A percentile compares a stretch with the other conserved stretches of the same genome.
phyloP scores from a whole-genome alignment of 768 basidiomycete species.

The Suillus cothurnatus region DNA sequence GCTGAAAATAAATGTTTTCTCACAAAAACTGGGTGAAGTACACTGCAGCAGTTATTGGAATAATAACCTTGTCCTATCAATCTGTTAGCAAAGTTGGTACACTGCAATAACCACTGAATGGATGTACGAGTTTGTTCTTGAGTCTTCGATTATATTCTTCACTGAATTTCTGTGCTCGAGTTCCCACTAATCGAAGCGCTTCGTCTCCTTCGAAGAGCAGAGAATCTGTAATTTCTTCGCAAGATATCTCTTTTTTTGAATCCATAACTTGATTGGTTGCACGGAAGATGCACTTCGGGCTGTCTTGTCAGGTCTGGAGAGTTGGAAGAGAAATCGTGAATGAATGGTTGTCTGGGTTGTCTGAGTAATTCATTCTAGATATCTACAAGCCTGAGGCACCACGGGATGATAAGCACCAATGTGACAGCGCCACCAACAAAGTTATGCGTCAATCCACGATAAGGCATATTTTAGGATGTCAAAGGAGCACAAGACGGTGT shows the following conservation, averaged over 20 bases:
- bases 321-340: not conserved
- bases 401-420: constrained; percentile 1
- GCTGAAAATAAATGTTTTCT: not conserved
- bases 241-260: not conserved
- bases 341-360: not conserved
- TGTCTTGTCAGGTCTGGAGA: not conserved
- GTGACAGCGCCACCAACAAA: not conserved
- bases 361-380: not conserved
- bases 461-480: constrained; percentile 8
- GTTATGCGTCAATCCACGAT: not conserved
- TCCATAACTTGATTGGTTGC: not conserved
- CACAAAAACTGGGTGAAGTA: constrained; percentile 45
- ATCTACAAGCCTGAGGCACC: not conserved
- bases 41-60: constrained; percentile 41
- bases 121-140: constrained; percentile 56
- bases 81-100: not conserved
- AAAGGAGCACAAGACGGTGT: not conserved
- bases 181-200: constrained; percentile 58
- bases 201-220: constrained; percentile 48
- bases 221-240: not conserved
- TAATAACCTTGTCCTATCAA: constrained; percentile 38
- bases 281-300: not conserved
- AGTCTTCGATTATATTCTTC: constrained; percentile 60
- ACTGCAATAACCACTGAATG: not conserved
- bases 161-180: constrained; percentile 50